Evolutionary conservation across 805 yeast genomes (phyloP).

Genomic region (Torulaspora gathmanii): DNA sequence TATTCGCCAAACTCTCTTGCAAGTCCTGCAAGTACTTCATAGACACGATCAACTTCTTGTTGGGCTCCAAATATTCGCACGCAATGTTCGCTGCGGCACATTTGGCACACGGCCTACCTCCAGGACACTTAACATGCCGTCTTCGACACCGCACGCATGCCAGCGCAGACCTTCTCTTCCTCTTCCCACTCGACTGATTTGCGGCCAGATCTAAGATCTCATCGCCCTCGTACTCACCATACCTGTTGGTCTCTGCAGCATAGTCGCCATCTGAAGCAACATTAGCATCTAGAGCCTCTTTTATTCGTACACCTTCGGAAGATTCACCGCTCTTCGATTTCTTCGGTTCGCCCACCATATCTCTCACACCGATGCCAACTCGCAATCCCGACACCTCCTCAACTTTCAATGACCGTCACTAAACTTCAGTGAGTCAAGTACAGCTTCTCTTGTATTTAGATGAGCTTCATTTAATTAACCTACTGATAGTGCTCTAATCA

Average conservation of each 20-base stretch:
- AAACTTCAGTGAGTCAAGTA: not conserved
- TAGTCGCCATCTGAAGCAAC: not conserved
- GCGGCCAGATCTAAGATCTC: slow-evolving; percentile 5
- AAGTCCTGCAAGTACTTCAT: slow-evolving; percentile 62
- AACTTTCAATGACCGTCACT: not conserved
- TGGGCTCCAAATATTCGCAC: slow-evolving; percentile 70
- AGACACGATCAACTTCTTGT: slow-evolving; percentile 67
- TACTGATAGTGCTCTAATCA: not conserved
- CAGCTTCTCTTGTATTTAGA: not conserved
- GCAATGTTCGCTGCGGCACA: slow-evolving; percentile 51
- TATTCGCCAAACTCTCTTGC: slow-evolving; percentile 60
- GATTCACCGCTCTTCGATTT: not conserved
- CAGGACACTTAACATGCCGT: slow-evolving; percentile 73
- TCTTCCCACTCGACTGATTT: slow-evolving; percentile 11
- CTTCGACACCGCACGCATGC: slow-evolving; percentile 64
- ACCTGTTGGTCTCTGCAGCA: not conserved
- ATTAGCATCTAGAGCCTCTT: not conserved
- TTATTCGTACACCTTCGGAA: not conserved
- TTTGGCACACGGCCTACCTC: slow-evolving; percentile 67
- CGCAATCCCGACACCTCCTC: not conserved
- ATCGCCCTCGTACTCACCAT: slow-evolving; percentile 6
- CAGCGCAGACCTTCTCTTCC: slow-evolving; percentile 24
- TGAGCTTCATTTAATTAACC: not conserved
- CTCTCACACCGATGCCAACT: not conserved
- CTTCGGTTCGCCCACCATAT: not conserved